Base-by-base conservation (phyloP, 164 flowering plant species). In the Saururus chinensis region DNA sequence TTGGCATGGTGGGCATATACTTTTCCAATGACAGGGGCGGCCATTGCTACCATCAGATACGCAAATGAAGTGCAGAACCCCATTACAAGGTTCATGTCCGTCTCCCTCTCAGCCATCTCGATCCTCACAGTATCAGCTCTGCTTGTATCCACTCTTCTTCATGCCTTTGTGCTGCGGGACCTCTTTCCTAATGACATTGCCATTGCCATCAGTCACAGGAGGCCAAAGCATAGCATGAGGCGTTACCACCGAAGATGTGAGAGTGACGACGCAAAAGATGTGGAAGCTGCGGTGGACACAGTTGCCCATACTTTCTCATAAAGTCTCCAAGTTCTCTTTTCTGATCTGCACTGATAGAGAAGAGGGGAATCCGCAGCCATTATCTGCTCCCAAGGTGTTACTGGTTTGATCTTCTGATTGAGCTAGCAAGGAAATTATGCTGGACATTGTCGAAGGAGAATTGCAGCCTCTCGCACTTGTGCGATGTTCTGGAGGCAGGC, bases 161-260 rank as follows among this genome's bases (percentile, higher is more conserved):
- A 87, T 56, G 96, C 88, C 42, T 83, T 92, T 66, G 79, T 89
- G 26, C 75, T 78, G 13, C 66, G 82, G 13, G 81, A 92, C 76
- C 87, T 92, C 59, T 85, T 92, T 69, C 98, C 95, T 7, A 88
- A 89, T 52, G 98, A 92, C 78, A 76, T 87, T n/a, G 86, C 88
- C 51, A 89, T 92, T 63, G 98, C 98, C 40, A 86, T 88, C 51
- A 78, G 85, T 48, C 66, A 76, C 7, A 73, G 74, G 45, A 79
- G 67, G 62, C 74, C 82, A 4, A 82, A 78, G 74, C 62, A 62
- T 19, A 40, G 49, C 25, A 76, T 59, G 67, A 84, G 68, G 55
- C 77, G 85, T 81, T 79, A 72, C 56, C 84, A 81, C 72, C 70
- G 79, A 42, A 79, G 75, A 60, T 72, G 67, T 66, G 24, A 66